Base-by-base conservation (phyloP, 2,329 filamentous ascomycete genomes). In the Chaetomium globosum region DNA sequence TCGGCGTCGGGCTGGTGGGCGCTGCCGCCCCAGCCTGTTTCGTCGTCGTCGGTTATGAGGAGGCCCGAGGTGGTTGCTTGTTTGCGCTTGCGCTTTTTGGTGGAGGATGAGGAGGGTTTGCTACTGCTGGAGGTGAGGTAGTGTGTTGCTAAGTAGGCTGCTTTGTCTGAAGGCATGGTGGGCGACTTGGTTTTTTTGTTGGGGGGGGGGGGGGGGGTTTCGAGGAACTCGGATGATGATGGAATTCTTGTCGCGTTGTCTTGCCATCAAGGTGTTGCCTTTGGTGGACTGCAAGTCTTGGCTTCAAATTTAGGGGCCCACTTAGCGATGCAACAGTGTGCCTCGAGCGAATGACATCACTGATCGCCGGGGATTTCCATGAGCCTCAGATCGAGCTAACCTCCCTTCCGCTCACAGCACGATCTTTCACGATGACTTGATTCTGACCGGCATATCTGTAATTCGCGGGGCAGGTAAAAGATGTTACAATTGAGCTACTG, bases 81-180 rank as follows among this genome's bases (percentile, higher is more conserved):
- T 75, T 88, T 89, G 73, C 85, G 83, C 78, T 89, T 89, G 67
- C 85, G 82, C 74, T 89, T 89, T 74, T 89, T 59, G 49, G 65
- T 63, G n/a, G 83, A 82, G 7, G 83, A 82, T 2, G 68, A 63
- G 19, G 67, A 46, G 21, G 84, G 82, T 68, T 85, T 86, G 6
- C 81, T 77, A 67, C 87, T 83, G 67, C 87, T 83, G 49, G 88
- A 87, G 1, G 84, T 91, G 58, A 99, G 88, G 76, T 99, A 99
- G 77, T 93, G 95, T 68, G 92, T 89, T 46, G 94, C 93, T 43
- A 99, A 86, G 74, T 98, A 99, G 74, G 88, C 87, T 65, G 92
- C 89, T 70, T 97, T 84, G 71, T 87, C 83, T 67, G 81, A 80
- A 52, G 84, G 78, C 84, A 86, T 87, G 31, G 33, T 69, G 51